Evolutionary conservation across 345 rosid genomes (phyloP).

Genomic region (Luvunga scandens): DNA sequence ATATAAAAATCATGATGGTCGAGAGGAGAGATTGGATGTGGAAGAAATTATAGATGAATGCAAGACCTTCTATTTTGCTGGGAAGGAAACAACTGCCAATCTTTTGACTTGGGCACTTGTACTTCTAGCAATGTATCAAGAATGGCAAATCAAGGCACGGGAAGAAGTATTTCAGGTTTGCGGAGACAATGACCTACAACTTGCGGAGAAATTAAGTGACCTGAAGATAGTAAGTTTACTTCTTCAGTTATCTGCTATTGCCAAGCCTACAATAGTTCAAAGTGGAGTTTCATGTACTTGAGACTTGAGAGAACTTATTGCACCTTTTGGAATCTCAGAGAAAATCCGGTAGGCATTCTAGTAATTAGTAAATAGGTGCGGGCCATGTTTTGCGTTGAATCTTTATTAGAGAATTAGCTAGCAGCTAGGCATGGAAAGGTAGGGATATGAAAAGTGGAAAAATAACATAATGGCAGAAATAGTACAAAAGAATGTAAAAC

Average conservation of each 20-base stretch:
- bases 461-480: too few species aligned
- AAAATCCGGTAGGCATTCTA: too few species aligned
- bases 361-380: too few species aligned
- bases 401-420: too few species aligned
- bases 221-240: constrained; percentile 61
- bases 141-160: constrained; percentile 76
- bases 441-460: too few species aligned
- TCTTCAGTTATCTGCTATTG: background rate
- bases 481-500: too few species aligned
- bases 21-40: constrained; percentile 56
- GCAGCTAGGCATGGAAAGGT: too few species aligned
- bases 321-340: too few species aligned
- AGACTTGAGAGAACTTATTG: too few species aligned
- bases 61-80: constrained; percentile 88
- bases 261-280: background rate
- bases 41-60: constrained; percentile 84
- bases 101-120: constrained; percentile 69
- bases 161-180: constrained; percentile 55
- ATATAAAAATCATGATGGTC: constrained; percentile 41
- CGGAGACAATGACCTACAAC: constrained; percentile 29
- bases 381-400: too few species aligned
- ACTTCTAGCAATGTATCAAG: constrained; percentile 69
- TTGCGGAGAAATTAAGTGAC: constrained; percentile 43
- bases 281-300: background rate
- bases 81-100: constrained; percentile 75